Percentiles rank a stretch among this genome's conserved stretches.
phyloP scores from a whole-genome alignment of 139 green algal species.

The Diplosphaera chodatii region DNA sequence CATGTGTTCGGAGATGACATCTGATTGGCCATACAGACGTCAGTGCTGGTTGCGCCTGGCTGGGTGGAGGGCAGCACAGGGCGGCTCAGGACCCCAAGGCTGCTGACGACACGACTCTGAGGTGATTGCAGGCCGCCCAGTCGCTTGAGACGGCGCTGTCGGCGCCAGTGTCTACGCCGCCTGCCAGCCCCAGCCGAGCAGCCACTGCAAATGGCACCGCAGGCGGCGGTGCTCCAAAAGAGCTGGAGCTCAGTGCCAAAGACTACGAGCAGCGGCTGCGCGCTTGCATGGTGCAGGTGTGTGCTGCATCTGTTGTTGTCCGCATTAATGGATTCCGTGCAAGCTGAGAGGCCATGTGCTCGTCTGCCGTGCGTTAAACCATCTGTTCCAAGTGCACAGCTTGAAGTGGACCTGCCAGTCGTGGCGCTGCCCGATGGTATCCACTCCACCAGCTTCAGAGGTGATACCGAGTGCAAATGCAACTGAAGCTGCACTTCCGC shows the following conservation, averaged over 20 bases:
- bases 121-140: neutral
- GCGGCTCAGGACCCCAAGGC: no score
- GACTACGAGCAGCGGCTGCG: slow-evolving; percentile 20
- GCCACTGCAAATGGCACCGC: neutral
- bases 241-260: slow-evolving; percentile 2
- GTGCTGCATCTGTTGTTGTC: no score
- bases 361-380: neutral
- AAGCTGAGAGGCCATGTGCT: neutral
- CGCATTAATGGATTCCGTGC: no score
- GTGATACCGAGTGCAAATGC: no score
- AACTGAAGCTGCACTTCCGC: no score
- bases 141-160: neutral
- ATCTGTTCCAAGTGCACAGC: slow-evolving; percentile 40
- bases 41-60: no score
- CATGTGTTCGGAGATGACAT: no score
- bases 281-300: slow-evolving; percentile 22
- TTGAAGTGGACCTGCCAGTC: slow-evolving; percentile 78
- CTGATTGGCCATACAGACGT: no score
- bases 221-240: no score
- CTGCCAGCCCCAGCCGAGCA: neutral
- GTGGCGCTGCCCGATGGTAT: slow-evolving; percentile 83
- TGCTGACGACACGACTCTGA: neutral
- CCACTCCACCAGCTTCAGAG: slow-evolving; percentile 49
- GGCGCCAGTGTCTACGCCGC: neutral
- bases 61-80: no score